Percentiles rank a stretch among this genome's conserved stretches.
These are phyloP conservation scores for Citrus reticulata DNA, from an alignment of 345 rosid genomes.

Conservation along the genomic window DNA sequence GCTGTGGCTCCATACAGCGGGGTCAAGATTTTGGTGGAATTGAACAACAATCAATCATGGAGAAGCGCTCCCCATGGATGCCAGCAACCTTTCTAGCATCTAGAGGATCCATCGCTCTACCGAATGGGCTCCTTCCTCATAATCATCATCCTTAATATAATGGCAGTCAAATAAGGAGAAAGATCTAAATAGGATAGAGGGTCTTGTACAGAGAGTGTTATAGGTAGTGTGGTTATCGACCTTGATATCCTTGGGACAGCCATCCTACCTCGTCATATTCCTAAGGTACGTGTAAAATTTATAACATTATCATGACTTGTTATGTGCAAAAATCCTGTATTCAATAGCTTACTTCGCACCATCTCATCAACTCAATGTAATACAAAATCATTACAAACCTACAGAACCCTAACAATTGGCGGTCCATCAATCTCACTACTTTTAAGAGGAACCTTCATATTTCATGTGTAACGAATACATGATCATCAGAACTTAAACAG, in stretches of 20 bases:
- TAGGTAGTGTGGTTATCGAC: not conserved
- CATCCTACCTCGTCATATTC: not conserved
- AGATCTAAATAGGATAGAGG: not conserved
- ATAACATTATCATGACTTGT: not conserved
- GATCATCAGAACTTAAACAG: not conserved
- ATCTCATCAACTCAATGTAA: not conserved
- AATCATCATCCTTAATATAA: not conserved
- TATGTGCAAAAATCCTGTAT: not conserved
- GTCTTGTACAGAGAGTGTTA: not conserved
- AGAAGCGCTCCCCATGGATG: not conserved
- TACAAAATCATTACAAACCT: not conserved
- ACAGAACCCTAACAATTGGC: not conserved
- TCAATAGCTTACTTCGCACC: not conserved
- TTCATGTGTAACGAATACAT: not conserved
- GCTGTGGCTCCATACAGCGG: not conserved
- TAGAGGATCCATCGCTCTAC: not conserved
- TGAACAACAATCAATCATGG: not conserved
- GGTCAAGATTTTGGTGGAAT: not conserved
- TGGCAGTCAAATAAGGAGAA: not conserved
- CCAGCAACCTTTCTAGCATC: not conserved
- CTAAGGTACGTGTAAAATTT: not conserved
- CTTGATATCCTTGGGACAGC: not conserved
- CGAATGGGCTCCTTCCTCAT: not conserved
- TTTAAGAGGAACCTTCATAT: not conserved
- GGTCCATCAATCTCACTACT: not conserved